A percentile compares a stretch with the other conserved stretches of the same genome.
Conservation (phyloP, 805 yeast genomes). For the Monosporozyma aerobia region DNA sequence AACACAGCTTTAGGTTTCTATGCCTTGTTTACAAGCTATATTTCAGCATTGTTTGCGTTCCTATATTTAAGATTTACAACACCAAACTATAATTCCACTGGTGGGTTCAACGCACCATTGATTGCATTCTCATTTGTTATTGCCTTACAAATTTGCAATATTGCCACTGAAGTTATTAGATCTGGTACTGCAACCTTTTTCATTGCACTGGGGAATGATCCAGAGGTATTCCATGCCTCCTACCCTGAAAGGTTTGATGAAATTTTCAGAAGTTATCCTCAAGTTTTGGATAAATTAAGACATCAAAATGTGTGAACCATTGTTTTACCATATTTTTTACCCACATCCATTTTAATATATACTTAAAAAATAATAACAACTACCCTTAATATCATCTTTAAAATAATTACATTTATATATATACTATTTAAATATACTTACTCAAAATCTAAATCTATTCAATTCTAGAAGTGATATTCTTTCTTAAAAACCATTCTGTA, state of each 20-base stretch:
- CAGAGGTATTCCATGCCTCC: constrained; percentile 67
- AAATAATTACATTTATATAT: neutral
- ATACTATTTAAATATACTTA: neutral
- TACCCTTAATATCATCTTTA: neutral
- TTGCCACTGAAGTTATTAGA: constrained; percentile 64
- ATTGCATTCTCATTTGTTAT: constrained; percentile 67
- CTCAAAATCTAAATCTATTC: constrained; percentile 4
- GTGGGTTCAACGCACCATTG: constrained; percentile 59
- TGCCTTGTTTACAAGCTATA: constrained; percentile 60
- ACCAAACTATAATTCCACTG: constrained; percentile 54
- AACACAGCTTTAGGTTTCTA: constrained; percentile 73
- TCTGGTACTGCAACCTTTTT: constrained; percentile 80
- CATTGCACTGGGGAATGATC: constrained; percentile 75
- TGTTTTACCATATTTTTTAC: too few species aligned
- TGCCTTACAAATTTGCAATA: constrained; percentile 64
- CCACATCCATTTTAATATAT: neutral
- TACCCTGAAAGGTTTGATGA: constrained; percentile 63
- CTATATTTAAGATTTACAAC: constrained; percentile 57
- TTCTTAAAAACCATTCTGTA: constrained; percentile 72
- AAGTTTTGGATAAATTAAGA: constrained; percentile 48
- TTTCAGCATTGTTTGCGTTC: constrained; percentile 53
- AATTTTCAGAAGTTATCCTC: constrained; percentile 57
- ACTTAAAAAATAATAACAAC: neutral
- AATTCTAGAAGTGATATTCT: constrained; percentile 48
- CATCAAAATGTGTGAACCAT: constrained; percentile 21